Base-by-base conservation (phyloP, 176 grass and related monocot genomes). In the Rhynchospora tenuis region DNA sequence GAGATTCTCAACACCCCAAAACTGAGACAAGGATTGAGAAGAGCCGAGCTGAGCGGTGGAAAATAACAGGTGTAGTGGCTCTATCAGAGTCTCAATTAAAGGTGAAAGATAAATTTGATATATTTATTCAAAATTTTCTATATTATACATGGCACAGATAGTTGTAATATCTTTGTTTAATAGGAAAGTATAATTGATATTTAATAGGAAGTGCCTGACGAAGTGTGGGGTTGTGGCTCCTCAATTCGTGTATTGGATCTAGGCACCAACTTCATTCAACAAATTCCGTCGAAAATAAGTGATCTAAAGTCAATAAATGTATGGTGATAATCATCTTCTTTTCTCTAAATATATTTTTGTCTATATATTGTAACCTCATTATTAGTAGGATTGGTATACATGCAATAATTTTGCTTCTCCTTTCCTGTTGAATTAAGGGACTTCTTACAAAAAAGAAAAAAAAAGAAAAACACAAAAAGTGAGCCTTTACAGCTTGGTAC, bases 191-290 rank as follows among this genome's bases (percentile, higher is more conserved):
- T 64, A 17, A 68, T 68, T 69, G 9, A 61, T 79, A 58, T 74
- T 17, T 17, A 79, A 47, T 91, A 98, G 95, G 89, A 19, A 72
- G 84, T 98, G 48, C 95, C 95, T 81, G 90, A 98, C 62, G 95
- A 98, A 93, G 87, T 93, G 54, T 94, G 95, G 95, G 84, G 79
- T 45, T 98, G 90, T 90, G 95, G 90, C 27, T 68, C 83, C 33
- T 92, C 92, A 7, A 44, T 90, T 88, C 85, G 95, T 59, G 80
- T 94, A 84, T 69, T 98, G 59, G 95, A 98, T 78, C 58, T 86
- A 55, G 87, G 79, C 71, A 89, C 86, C 69, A 98, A 98, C 82
- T 84, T 28, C 65, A 89, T 98, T 85, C 84, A 89, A 90, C 87
- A 85, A 83, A 83, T 98, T 83, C 85, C 92, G 55, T 50, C 85